phyloP scores from a whole-genome alignment of 2,329 filamentous ascomycete genomes.

The Clonostachys byssicola region DNA sequence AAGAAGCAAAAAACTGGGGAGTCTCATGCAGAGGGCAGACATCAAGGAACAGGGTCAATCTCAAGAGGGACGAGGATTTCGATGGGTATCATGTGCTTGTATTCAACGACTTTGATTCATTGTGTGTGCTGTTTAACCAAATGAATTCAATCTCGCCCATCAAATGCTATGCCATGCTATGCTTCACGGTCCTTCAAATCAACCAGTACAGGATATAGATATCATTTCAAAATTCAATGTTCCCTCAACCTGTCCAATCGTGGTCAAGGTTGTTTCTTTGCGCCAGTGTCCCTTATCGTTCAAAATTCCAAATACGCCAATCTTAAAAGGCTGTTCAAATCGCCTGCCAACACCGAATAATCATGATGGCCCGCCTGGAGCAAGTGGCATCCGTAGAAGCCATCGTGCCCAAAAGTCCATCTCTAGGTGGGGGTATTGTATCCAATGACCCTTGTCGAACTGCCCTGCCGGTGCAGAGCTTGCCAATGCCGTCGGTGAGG shows the following conservation, averaged over 20 bases:
- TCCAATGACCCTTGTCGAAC: too few relatives aligned
- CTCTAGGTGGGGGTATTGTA: too few relatives aligned
- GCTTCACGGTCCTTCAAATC: neutral
- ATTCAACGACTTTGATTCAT: conserved; percentile 1
- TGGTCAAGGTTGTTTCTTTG: neutral
- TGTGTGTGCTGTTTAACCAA: neutral
- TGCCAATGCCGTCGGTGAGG: too few relatives aligned
- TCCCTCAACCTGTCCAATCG: neutral
- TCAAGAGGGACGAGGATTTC: neutral
- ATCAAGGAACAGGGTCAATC: neutral
- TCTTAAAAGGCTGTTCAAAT: too few relatives aligned
- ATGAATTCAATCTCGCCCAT: neutral
- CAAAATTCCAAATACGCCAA: too few relatives aligned
- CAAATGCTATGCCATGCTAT: conserved; percentile 1
- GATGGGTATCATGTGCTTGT: conserved; percentile 1
- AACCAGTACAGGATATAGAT: neutral
- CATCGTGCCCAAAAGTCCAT: too few relatives aligned
- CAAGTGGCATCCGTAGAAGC: too few relatives aligned
- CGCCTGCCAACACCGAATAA: too few relatives aligned
- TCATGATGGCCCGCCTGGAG: too few relatives aligned
- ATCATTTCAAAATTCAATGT: neutral
- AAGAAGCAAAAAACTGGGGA: neutral
- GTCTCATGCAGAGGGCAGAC: neutral
- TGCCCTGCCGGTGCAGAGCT: too few relatives aligned
- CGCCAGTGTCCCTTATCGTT: too few relatives aligned